Percentiles rank a stretch among this genome's conserved stretches.
phyloP scores from a whole-genome alignment of 2,329 filamentous ascomycete species.

The Alternaria tenuissima region DNA sequence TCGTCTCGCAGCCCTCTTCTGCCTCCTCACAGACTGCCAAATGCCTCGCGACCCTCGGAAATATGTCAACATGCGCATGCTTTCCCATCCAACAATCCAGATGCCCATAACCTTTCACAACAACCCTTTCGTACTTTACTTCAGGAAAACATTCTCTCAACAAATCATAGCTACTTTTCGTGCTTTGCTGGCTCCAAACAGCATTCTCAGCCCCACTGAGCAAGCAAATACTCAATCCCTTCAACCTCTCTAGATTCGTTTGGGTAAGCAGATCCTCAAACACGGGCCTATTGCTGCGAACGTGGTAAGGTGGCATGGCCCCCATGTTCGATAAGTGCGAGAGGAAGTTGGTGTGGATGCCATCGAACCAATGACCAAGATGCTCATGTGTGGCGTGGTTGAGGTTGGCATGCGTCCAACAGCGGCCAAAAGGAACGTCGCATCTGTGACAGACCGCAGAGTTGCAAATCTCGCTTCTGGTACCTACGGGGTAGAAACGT shows the following conservation, averaged over 20 bases:
- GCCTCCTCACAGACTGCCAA: neutral
- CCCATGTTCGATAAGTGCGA: neutral
- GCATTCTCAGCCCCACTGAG: neutral
- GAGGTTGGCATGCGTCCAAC: conserved; percentile 71
- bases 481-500: too few relatives aligned
- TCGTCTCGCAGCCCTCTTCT: neutral
- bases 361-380: conserved; percentile 2
- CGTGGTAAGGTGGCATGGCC: too few relatives aligned
- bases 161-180: neutral
- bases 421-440: conserved; percentile 66
- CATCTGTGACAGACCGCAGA: conserved; percentile 57
- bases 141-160: too few relatives aligned
- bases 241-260: too few relatives aligned
- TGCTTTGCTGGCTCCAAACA: neutral
- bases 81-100: neutral
- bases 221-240: neutral
- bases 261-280: too few relatives aligned
- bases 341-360: neutral
- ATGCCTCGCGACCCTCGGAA: neutral
- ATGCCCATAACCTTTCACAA: neutral
- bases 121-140: neutral
- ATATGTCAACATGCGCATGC: neutral
- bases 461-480: too few relatives aligned
- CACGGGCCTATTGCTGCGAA: too few relatives aligned
- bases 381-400: conserved; percentile 68